Percentiles rank a stretch among this genome's conserved stretches.
Evolutionary conservation across 2,329 filamentous ascomycete genomes (phyloP).

Genomic region (Madurella fahalii): DNA sequence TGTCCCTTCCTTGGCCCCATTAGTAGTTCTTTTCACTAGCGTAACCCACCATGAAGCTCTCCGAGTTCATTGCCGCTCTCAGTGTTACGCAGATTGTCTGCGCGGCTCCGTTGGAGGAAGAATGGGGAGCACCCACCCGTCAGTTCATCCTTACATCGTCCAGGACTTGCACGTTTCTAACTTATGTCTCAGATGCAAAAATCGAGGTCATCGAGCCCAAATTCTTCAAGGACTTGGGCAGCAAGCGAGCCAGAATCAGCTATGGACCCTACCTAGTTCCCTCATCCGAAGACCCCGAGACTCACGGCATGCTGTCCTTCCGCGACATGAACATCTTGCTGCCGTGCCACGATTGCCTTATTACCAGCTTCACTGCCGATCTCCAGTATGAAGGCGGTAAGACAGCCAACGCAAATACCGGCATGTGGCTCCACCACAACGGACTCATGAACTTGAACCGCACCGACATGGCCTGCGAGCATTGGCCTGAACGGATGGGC

Average conservation of each 20-base stretch:
- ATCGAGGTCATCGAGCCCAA: conserved; percentile 1
- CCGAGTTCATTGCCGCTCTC: too few relatives aligned
- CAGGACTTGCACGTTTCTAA: too few relatives aligned
- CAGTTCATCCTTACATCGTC: too few relatives aligned
- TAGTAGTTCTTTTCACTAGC: too few relatives aligned
- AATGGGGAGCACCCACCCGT: too few relatives aligned
- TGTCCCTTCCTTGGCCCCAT: too few relatives aligned
- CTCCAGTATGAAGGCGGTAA: neutral
- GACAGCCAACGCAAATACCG: conserved; percentile 10
- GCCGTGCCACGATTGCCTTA: conserved; percentile 9
- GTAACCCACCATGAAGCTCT: too few relatives aligned
- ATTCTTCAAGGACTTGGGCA: conserved; percentile 9
- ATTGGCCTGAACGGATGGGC: conserved; percentile 9
- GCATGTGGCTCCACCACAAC: conserved; percentile 13
- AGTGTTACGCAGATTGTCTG: too few relatives aligned
- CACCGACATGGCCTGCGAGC: conserved; percentile 1
- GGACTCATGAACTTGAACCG: conserved; percentile 13
- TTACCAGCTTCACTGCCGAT: conserved; percentile 1
- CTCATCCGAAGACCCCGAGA: neutral
- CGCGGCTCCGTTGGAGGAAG: too few relatives aligned
- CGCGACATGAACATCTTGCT: neutral
- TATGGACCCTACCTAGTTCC: conserved; percentile 6
- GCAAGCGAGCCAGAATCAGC: conserved; percentile 3
- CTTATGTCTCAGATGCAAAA: too few relatives aligned
- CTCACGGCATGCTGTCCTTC: conserved; percentile 1